Evolutionary conservation across 495 filamentous ascomycete species (phyloP).

Genomic region (Penicillium paxilli): DNA sequence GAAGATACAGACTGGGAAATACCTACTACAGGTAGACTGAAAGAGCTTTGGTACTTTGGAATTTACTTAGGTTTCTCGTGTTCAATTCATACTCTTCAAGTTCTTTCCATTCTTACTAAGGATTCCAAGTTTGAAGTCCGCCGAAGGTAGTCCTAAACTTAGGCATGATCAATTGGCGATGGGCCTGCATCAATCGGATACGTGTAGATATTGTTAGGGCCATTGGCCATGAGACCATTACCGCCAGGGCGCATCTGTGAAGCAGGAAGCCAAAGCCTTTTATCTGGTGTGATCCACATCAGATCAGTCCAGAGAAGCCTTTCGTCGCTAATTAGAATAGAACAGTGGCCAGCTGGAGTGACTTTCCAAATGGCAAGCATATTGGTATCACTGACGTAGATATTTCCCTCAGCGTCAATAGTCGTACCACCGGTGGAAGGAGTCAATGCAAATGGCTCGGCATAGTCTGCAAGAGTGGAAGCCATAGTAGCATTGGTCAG

Average conservation of each 20-base stretch:
- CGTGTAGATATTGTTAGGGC: constrained; percentile 4
- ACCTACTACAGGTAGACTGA: too few species aligned
- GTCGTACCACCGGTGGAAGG: constrained; percentile 29
- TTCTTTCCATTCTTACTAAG: too few species aligned
- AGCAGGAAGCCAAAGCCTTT: constrained; percentile 29
- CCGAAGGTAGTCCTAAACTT: too few species aligned
- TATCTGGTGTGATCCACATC: constrained; percentile 27
- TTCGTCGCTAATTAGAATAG: constrained; percentile 27
- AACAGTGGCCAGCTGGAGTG: neutral
- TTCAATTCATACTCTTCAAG: too few species aligned
- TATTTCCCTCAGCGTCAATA: too few species aligned
- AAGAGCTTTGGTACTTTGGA: too few species aligned
- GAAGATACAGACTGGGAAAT: too few species aligned
- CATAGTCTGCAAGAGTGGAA: constrained; percentile 5
- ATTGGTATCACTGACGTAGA: constrained; percentile 24
- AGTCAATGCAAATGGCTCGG: constrained; percentile 24
- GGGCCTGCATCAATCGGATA: neutral
- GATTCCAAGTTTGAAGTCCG: too few species aligned
- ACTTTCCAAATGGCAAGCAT: constrained; percentile 32
- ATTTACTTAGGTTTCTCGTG: too few species aligned
- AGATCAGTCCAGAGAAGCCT: constrained; percentile 29
- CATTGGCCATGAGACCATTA: constrained; percentile 1
- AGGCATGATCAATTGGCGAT: constrained; percentile 5
- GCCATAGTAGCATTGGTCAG: too few species aligned
- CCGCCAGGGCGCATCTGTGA: constrained; percentile 20